A percentile compares a stretch with the other conserved stretches of the same genome.
Evolutionary conservation across 169 alveolate genomes (phyloP).

Genomic region (Plasmodium coatneyi): DNA sequence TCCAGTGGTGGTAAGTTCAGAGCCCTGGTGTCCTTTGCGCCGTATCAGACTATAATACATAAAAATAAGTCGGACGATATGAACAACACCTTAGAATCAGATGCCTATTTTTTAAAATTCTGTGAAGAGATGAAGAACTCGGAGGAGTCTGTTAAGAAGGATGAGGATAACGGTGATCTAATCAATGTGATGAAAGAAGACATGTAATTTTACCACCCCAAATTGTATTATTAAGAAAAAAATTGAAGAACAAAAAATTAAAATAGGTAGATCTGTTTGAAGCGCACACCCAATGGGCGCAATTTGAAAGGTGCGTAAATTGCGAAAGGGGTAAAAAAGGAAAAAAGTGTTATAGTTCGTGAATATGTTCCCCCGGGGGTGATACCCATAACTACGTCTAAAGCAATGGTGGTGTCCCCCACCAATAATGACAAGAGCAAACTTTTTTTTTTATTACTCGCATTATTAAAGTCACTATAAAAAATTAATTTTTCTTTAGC

Average conservation of each 20-base stretch:
- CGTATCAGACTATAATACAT: constrained; percentile 64
- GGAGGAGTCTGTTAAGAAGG: constrained; percentile 17
- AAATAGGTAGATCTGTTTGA: background rate
- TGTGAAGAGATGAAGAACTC: constrained; percentile 74
- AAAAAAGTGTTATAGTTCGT: background rate
- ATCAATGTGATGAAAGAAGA: constrained; percentile 60
- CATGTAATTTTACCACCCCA: constrained; percentile 38
- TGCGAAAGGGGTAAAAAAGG: background rate
- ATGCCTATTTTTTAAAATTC: constrained; percentile 64
- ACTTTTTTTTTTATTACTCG: background rate
- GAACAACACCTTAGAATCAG: constrained; percentile 66
- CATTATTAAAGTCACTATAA: background rate
- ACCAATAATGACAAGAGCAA: background rate
- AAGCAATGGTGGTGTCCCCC: background rate
- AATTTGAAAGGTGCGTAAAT: background rate
- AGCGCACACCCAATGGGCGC: background rate
- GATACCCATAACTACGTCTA: background rate
- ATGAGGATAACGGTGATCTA: constrained; percentile 48
- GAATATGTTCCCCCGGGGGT: background rate
- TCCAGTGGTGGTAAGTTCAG: constrained; percentile 48
- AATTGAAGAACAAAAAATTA: constrained; percentile 4
- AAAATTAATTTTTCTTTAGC: background rate
- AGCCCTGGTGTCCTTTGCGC: constrained; percentile 63
- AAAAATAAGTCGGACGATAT: constrained; percentile 51
- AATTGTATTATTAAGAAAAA: constrained; percentile 38